Conservation (phyloP, 1,284 basidiomycete genomes). For the Gomphus sp. region DNA sequence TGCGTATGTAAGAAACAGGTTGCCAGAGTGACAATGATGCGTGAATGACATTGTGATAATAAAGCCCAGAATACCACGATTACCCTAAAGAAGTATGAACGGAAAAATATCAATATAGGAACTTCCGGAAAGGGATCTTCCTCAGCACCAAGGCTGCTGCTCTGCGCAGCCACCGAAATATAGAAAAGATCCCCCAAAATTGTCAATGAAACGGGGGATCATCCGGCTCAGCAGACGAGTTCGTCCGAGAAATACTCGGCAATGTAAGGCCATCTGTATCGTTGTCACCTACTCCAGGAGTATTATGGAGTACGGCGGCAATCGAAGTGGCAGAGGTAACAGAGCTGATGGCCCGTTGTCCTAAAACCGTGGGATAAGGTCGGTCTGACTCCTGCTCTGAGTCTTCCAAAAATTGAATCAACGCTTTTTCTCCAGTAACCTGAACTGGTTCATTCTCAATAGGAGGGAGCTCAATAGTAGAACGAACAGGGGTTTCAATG, state of each 20-base stretch:
- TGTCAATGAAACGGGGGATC: neutral
- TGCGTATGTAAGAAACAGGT: neutral
- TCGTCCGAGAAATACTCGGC: neutral
- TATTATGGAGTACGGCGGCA: constrained; percentile 6
- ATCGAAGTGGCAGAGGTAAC: neutral
- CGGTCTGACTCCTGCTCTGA: neutral
- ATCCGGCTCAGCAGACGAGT: neutral
- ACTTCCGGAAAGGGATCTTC: constrained; percentile 1
- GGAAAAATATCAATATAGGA: neutral
- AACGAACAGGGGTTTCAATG: neutral
- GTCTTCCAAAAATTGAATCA: constrained; percentile 9
- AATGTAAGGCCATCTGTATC: neutral
- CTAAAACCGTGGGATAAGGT: neutral
- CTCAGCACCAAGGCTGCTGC: neutral
- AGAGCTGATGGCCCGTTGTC: neutral
- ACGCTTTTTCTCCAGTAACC: constrained; percentile 10
- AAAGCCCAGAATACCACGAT: neutral
- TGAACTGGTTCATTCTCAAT: neutral
- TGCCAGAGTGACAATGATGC: neutral
- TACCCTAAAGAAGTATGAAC: neutral
- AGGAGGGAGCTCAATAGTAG: neutral
- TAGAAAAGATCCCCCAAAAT: constrained; percentile 2
- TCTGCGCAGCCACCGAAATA: neutral
- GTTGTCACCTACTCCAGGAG: neutral
- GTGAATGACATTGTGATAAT: neutral